Evolutionary conservation across 2,329 filamentous ascomycete species (phyloP).

Genomic region (Ophiostoma perfectum): DNA sequence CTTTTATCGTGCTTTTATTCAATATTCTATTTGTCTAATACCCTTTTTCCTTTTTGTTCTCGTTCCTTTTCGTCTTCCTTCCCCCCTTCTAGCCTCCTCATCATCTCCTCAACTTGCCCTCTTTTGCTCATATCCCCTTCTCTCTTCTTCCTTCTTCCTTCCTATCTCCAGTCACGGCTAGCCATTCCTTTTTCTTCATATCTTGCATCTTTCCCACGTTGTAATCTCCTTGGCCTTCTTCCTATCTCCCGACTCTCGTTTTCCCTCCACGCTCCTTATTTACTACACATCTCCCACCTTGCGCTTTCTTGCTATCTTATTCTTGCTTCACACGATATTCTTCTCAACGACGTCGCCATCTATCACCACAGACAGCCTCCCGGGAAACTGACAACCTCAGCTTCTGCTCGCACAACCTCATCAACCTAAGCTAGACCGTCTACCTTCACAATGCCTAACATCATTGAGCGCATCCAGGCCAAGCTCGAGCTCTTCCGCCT

Average conservation of each 20-base stretch:
- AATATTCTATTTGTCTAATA: background rate
- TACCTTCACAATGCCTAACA: constrained; percentile 28
- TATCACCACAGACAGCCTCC: background rate
- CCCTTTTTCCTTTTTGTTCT: constrained; percentile 4
- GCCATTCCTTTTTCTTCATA: constrained; percentile 9
- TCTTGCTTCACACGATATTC: background rate
- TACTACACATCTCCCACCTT: constrained; percentile 8
- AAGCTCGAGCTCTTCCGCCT: constrained; percentile 88
- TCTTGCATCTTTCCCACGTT: constrained; percentile 6
- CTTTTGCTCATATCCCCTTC: background rate
- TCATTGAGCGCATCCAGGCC: constrained; percentile 57
- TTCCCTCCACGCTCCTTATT: constrained; percentile 5
- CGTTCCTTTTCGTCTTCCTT: background rate
- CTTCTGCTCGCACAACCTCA: background rate
- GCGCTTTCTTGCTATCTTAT: background rate
- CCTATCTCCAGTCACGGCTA: background rate
- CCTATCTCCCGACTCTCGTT: background rate
- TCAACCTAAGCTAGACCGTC: background rate
- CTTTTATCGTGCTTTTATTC: too few relatives aligned
- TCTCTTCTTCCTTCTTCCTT: background rate
- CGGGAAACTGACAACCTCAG: background rate
- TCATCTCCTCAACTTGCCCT: background rate
- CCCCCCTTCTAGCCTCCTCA: background rate
- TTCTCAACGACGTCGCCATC: background rate
- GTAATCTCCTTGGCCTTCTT: background rate